These are phyloP conservation scores for Cladophialophora bantiana DNA, from an alignment of 2,329 filamentous ascomycete genomes.

Conservation along the genomic window DNA sequence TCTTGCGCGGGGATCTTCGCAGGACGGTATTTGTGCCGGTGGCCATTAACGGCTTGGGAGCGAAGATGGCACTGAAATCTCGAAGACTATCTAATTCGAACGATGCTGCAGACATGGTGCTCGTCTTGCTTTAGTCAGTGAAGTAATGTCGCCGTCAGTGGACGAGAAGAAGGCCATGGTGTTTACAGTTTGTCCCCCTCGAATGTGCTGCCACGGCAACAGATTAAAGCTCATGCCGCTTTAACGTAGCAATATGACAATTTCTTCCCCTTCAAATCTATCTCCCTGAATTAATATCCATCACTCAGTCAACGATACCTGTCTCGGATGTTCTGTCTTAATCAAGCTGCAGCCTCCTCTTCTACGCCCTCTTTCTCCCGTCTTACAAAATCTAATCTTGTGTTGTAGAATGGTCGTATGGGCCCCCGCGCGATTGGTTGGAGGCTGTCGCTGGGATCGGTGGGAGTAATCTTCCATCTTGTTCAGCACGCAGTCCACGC, in stretches of 20 bases:
- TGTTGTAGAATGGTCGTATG: constrained; percentile 5
- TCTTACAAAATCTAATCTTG: constrained; percentile 9
- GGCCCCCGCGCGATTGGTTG: background rate
- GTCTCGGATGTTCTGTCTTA: background rate
- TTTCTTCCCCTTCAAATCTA: background rate
- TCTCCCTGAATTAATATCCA: background rate
- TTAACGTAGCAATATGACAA: background rate
- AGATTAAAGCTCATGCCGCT: background rate
- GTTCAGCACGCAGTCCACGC: background rate
- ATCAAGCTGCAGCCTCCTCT: background rate
- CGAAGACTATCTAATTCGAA: constrained; percentile 23
- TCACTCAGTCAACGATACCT: background rate
- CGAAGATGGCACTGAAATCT: constrained; percentile 34
- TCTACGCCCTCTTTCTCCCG: background rate
- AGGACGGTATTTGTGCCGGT: constrained; percentile 25
- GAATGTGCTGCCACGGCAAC: constrained; percentile 3
- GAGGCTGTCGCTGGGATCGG: constrained; percentile 6
- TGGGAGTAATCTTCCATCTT: constrained; percentile 1
- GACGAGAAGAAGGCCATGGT: background rate
- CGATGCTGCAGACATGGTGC: background rate
- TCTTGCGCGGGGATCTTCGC: constrained; percentile 38
- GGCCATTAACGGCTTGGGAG: constrained; percentile 31
- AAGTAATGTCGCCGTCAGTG: background rate
- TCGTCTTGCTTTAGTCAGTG: background rate
- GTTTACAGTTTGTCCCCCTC: background rate